Percentiles rank a stretch among this genome's conserved stretches.
Conservation (phyloP, 768 basidiomycete species). For the Tubosaeta brunneosetosa region DNA sequence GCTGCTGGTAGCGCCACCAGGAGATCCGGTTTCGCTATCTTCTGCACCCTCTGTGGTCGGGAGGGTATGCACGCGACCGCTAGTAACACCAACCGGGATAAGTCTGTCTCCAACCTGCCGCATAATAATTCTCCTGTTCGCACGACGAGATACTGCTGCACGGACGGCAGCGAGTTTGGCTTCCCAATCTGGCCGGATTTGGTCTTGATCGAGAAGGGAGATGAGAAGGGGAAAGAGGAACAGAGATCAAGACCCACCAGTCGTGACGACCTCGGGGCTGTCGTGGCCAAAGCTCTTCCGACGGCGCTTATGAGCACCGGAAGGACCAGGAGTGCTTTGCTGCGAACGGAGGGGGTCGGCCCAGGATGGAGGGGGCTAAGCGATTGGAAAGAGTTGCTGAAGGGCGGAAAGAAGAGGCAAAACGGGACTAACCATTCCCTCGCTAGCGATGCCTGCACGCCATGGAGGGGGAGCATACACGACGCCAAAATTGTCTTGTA, state of each 20-base stretch:
- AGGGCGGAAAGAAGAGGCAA: not conserved
- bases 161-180: slow-evolving; percentile 89
- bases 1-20: slow-evolving; percentile 37
- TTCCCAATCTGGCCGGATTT: slow-evolving; percentile 98
- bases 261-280: slow-evolving; percentile 87
- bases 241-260: slow-evolving; percentile 47
- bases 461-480: slow-evolving; percentile 80
- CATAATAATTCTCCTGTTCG: slow-evolving; percentile 96
- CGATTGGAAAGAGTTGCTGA: not conserved
- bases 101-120: slow-evolving; percentile 96
- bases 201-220: slow-evolving; percentile 49
- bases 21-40: slow-evolving; percentile 34
- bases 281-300: slow-evolving; percentile 87
- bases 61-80: slow-evolving; percentile 73
- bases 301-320: slow-evolving; percentile 61
- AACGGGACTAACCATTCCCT: slow-evolving; percentile 53
- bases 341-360: slow-evolving; percentile 50
- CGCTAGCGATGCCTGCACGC: slow-evolving; percentile 75
- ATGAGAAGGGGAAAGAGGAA: slow-evolving; percentile 9
- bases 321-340: slow-evolving; percentile 35
- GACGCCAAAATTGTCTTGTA: slow-evolving; percentile 95
- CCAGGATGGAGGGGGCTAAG: slow-evolving; percentile 42
- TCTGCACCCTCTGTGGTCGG: slow-evolving; percentile 51
- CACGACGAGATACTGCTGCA: slow-evolving; percentile 92
- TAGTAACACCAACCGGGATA: slow-evolving; percentile 94